Base-by-base conservation (phyloP, 768 basidiomycete genomes). In the Lactifluus rugatus region DNA sequence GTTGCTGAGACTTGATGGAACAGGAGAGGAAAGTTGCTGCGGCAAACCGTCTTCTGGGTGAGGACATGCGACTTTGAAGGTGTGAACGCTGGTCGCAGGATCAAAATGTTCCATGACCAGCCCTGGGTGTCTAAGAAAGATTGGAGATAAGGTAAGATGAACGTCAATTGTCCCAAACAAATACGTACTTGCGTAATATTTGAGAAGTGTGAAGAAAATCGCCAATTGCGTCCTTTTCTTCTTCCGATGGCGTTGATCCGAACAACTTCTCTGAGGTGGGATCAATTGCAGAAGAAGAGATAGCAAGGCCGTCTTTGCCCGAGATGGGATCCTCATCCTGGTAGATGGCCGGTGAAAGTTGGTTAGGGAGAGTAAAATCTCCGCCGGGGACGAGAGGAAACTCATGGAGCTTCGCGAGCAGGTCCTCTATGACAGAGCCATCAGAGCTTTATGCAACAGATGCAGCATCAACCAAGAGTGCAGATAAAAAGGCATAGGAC, bases 51-150 rank as follows among this genome's bases (percentile, higher is more conserved):
- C 55, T 23, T 52, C 45, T 21, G 26, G 13, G 25, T 14, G 34
- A 26, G 53, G 61, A 45, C 23, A 51, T n/a, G 45, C 26, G 16
- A 60, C 59, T 54, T 62, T 60, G 48, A 60, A 51, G 13, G 52
- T 62, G 48, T 59, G 57, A 39, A 56, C 37, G 17, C 52, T 56
- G 21, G 57, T 50, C 13, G 41, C 37, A 44, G 26, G 48, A 52
- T 59, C 48, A 14, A 50, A 54, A 26, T 54, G 57, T 13, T 59
- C 57, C 57, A 62, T 51, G 26, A 59, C 48, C 45, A 60, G 21
- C 9, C 54, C 57, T 5, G 61, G 57, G n/a, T 50, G 57, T 14
- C 61, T 54, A 37, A 9, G 8, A 34, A 37, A 9, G 8, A 34
- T 49, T 49, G 46, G 52, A 44, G 19, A 48, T 28, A 46, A 39